These are phyloP conservation scores for Clavulina sp. DNA, from an alignment of 768 basidiomycete species.

Conservation along the genomic window DNA sequence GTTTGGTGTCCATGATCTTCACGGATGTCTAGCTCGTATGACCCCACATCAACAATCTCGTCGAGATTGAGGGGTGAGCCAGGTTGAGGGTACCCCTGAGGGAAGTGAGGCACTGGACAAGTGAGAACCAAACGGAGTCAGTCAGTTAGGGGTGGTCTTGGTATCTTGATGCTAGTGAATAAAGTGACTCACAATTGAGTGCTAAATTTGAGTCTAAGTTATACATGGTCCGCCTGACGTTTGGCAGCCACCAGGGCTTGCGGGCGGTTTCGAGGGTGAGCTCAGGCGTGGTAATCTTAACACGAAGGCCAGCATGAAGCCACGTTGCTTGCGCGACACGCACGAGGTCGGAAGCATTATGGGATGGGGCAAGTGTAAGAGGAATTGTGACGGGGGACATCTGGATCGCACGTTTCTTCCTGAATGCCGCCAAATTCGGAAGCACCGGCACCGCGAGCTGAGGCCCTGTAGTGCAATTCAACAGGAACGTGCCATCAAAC, in stretches of 20 bases:
- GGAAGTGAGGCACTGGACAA: background rate
- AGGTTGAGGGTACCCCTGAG: background rate
- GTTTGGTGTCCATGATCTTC: background rate
- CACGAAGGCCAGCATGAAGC: background rate
- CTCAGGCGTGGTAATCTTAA: background rate
- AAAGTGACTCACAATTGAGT: background rate
- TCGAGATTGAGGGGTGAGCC: background rate
- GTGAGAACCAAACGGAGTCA: background rate
- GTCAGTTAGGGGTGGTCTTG: background rate
- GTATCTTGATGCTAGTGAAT: background rate
- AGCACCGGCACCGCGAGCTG: background rate
- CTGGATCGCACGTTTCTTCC: background rate
- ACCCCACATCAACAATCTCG: background rate
- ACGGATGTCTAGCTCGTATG: background rate
- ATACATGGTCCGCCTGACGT: background rate
- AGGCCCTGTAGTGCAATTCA: background rate
- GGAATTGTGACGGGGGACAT: background rate
- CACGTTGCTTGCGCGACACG: background rate
- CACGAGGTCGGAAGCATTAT: background rate
- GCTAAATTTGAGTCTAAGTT: background rate
- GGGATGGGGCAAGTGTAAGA: background rate
- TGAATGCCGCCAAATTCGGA: background rate
- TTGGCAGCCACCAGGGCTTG: background rate
- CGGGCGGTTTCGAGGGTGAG: background rate
- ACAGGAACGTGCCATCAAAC: background rate